A percentile compares a stretch with the other conserved stretches of the same genome.
Evolutionary conservation across 108 stramenopile species (phyloP).

Genomic region (Licmophora abbreviata): DNA sequence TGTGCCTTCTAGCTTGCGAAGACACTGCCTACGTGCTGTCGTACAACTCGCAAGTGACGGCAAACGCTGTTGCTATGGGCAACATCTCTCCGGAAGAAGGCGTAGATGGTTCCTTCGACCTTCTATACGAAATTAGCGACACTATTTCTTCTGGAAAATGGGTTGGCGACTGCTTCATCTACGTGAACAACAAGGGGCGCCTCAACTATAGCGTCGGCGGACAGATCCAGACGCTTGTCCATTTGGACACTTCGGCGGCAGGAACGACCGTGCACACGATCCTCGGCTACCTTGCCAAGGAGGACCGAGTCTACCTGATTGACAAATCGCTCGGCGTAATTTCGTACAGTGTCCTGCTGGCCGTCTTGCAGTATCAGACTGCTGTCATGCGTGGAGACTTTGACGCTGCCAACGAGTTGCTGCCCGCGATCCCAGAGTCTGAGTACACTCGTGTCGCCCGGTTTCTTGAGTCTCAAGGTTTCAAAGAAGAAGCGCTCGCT

Average conservation of each 20-base stretch:
- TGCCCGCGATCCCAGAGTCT: conserved; percentile 81
- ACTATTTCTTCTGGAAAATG: conserved; percentile 92
- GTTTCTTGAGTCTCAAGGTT: conserved; percentile 98
- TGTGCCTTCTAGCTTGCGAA: conserved; percentile 85
- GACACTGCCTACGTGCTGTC: conserved; percentile 89
- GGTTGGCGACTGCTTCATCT: conserved; percentile 99
- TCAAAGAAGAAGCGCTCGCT: conserved; percentile 97
- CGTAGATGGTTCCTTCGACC: conserved; percentile 93
- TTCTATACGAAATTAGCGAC: conserved; percentile 89
- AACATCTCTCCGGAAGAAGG: conserved; percentile 88
- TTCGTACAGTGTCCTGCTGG: conserved; percentile 87
- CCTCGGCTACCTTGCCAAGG: conserved; percentile 96
- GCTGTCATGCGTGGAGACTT: conserved; percentile 99
- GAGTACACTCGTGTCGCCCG: conserved; percentile 94
- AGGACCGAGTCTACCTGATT: conserved; percentile 94
- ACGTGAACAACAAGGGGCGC: conserved; percentile 82
- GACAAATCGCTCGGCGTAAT: conserved; percentile 90
- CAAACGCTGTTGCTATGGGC: conserved; percentile 79
- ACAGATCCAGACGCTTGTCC: conserved; percentile 93
- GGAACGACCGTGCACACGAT: conserved; percentile 77
- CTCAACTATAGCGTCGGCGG: conserved; percentile 98
- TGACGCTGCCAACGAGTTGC: conserved; percentile 92
- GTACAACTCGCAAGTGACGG: conserved; percentile 76
- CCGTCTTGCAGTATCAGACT: conserved; percentile 97
- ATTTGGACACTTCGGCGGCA: conserved; percentile 83